phyloP scores from a whole-genome alignment of 768 basidiomycete genomes.

The Antrodiella citrinella region DNA sequence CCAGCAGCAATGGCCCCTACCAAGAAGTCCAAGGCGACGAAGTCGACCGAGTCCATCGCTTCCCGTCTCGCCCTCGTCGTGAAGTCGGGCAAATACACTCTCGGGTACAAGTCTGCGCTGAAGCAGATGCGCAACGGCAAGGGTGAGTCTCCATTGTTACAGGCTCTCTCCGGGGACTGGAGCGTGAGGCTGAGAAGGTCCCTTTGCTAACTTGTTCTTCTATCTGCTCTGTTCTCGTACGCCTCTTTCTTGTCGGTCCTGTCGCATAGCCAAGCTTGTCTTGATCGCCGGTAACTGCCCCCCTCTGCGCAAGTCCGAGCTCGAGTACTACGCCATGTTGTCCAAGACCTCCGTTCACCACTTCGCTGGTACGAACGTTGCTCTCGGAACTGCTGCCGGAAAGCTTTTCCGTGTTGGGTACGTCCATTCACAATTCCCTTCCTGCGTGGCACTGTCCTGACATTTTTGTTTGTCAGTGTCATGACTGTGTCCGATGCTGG shows the following conservation, averaged over 20 bases:
- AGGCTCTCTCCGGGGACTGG: constrained; percentile 77
- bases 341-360: constrained; percentile 99
- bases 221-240: constrained; percentile 18
- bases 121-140: constrained; percentile 98
- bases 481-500: constrained; percentile 96
- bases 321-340: constrained; percentile 99
- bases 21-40: constrained; percentile 92
- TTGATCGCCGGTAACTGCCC: constrained; percentile 99
- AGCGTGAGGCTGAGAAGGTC: constrained; percentile 99
- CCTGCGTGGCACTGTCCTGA: background rate
- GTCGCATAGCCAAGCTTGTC: constrained; percentile 82
- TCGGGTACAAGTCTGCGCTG: constrained; percentile 97
- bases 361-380: constrained; percentile 95
- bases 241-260: background rate
- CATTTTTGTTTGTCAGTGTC: constrained; percentile 46
- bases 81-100: constrained; percentile 95
- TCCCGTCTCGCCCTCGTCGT: constrained; percentile 92
- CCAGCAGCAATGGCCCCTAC: constrained; percentile 73
- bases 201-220: constrained; percentile 58
- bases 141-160: constrained; percentile 52
- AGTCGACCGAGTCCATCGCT: constrained; percentile 90
- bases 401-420: constrained; percentile 98
- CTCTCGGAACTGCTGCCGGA: constrained; percentile 97
- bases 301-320: constrained; percentile 96
- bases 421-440: constrained; percentile 17